Conservation (phyloP, 305 asterid species). For the Fraxinus latifolia region DNA sequence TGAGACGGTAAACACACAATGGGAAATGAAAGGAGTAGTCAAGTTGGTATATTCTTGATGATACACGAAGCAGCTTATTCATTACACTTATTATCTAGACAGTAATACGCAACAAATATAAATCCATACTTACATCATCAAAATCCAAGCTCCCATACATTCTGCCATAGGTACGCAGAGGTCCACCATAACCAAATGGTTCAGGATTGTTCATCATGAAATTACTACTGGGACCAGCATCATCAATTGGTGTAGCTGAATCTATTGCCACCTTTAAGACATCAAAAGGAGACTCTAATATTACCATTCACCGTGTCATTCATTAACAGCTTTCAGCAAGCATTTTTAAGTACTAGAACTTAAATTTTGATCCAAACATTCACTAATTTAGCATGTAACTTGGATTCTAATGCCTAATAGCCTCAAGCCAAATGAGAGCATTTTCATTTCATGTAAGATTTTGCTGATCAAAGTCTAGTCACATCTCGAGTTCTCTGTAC, state of each 20-base stretch:
- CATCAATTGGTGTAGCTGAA: constrained; percentile 96
- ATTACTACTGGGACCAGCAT: constrained; percentile 71
- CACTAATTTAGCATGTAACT: not conserved
- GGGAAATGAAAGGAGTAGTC: not conserved
- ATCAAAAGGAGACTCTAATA: constrained; percentile 1
- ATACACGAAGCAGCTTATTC: not conserved
- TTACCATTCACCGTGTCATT: not conserved
- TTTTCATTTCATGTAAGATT: not conserved
- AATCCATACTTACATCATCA: constrained; percentile 74
- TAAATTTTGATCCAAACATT: not conserved
- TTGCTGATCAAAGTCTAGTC: not conserved
- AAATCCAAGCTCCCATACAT: constrained; percentile 82
- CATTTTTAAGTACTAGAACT: not conserved
- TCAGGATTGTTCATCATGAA: constrained; percentile 63
- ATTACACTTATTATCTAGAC: not conserved
- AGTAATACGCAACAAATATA: constrained; percentile 13
- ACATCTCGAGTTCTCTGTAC: not conserved
- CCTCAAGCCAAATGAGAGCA: constrained; percentile 7
- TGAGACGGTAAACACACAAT: not conserved
- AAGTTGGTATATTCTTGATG: not conserved
- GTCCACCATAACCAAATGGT: constrained; percentile 77
- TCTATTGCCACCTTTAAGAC: constrained; percentile 84
- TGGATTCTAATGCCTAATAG: not conserved
- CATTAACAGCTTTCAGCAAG: not conserved
- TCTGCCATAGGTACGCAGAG: constrained; percentile 75